A percentile compares a stretch with the other conserved stretches of the same genome.
These are phyloP conservation scores for Trematosphaeria pertusa DNA, from an alignment of 2,329 filamentous ascomycete genomes.

Conservation along the genomic window DNA sequence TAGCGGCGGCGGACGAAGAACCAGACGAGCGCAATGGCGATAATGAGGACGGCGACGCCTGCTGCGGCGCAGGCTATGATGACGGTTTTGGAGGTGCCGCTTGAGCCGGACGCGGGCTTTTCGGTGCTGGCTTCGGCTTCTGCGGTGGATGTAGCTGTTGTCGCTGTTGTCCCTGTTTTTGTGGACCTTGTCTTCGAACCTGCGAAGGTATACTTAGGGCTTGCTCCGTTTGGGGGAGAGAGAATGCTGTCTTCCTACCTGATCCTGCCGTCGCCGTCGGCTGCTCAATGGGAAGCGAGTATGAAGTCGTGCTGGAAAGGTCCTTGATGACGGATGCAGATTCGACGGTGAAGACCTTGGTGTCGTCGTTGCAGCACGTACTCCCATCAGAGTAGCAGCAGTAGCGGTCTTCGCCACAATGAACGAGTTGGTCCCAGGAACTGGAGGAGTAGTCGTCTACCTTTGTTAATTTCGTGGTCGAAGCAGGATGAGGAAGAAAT, in stretches of 20 bases:
- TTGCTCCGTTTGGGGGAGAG: no score
- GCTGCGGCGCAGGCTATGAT: not conserved
- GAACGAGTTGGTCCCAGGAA: conserved; percentile 16
- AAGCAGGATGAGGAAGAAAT: not conserved
- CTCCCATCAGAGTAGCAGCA: conserved; percentile 19
- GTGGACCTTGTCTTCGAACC: not conserved
- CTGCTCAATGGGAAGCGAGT: conserved; percentile 6
- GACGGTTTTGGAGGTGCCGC: not conserved
- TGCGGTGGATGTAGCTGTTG: not conserved
- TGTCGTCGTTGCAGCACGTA: conserved; percentile 25
- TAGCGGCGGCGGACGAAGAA: conserved; percentile 21
- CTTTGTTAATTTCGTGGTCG: not conserved
- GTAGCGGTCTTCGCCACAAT: conserved; percentile 20
- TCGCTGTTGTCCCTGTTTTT: not conserved
- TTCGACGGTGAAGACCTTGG: conserved; percentile 19
- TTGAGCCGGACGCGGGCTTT: not conserved
- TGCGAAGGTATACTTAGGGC: not conserved
- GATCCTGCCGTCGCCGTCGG: not conserved
- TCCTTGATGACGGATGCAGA: conserved; percentile 19
- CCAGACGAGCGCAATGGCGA: conserved; percentile 10
- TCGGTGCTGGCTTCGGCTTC: not conserved
- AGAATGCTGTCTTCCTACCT: not conserved
- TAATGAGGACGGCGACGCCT: conserved; percentile 1
- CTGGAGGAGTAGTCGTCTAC: conserved; percentile 3
- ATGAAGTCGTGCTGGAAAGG: conserved; percentile 9